phyloP scores from a whole-genome alignment of 2,329 filamentous ascomycete species.

The Rutstroemia sp. region DNA sequence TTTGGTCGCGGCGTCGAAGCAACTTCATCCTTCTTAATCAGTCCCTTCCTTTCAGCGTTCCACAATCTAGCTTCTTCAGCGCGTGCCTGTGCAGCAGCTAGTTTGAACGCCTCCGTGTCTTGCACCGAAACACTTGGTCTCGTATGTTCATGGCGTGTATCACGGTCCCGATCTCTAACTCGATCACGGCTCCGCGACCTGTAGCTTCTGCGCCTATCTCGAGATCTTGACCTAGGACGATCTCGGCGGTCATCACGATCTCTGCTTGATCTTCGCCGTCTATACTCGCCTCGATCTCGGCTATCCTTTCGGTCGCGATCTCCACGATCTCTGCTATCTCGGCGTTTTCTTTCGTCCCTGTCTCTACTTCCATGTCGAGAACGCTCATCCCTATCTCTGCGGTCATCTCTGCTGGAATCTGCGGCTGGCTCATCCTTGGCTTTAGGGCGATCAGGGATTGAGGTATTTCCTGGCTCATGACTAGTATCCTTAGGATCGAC shows the following conservation, averaged over 20 bases:
- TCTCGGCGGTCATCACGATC: conserved; percentile 27
- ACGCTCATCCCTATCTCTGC: conserved; percentile 12
- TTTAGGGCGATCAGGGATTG: conserved; percentile 2
- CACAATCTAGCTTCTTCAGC: conserved; percentile 55
- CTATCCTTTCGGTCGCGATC: conserved; percentile 24
- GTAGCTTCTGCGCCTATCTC: conserved; percentile 22
- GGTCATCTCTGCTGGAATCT: not conserved
- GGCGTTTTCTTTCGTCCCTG: conserved; percentile 11
- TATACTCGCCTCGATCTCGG: conserved; percentile 23
- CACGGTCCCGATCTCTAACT: conserved; percentile 15
- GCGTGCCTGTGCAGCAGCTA: conserved; percentile 55
- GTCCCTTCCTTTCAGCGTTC: conserved; percentile 51
- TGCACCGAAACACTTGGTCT: conserved; percentile 7
- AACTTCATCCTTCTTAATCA: conserved; percentile 25
- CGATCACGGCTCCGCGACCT: conserved; percentile 20
- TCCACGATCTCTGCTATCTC: conserved; percentile 12
- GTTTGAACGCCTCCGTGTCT: conserved; percentile 38
- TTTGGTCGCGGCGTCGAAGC: conserved; percentile 12
- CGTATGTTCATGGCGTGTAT: conserved; percentile 13
- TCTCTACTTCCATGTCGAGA: conserved; percentile 7
- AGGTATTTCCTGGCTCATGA: conserved; percentile 10
- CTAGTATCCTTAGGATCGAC: conserved; percentile 10
- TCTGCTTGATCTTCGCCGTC: conserved; percentile 19
- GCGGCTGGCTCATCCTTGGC: not conserved
- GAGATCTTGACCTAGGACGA: conserved; percentile 12